Evolutionary conservation across 108 stramenopile genomes (phyloP), one percentile per base, ranked within the genome.

Genomic region (Skeletonema tropicum): DNA sequence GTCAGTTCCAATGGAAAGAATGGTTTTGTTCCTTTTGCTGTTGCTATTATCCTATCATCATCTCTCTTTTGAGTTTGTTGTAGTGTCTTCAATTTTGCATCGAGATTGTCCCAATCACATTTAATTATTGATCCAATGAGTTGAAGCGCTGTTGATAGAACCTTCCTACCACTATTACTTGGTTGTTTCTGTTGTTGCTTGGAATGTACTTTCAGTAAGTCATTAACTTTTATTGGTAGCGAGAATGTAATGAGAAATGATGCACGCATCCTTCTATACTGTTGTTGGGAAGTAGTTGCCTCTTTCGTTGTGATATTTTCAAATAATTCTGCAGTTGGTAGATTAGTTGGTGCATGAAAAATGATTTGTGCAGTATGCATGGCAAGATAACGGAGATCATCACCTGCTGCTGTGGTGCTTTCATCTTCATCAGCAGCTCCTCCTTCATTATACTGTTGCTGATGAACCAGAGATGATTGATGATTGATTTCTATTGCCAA

Each of bases 91-190:
- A 84, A 70, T 41, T n/a, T 65, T 1, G 52, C 29, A 60, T 87
- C 83, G 8, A 89, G 68, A 36, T 67, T 68, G 9, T 64, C 74
- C 88, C 88, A 90, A 68, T 93, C 92, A 60, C 89, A 89, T 55
- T 86, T 52, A 25, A 93, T 77, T 2, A 90, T 76, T 3, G 86
- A 76, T 19, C 89, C 58, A 10, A 93, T n/a, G 14, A 93, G 69
- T 66, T 88, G 88, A 29, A 70, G 66, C 3, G 79, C 73, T 10
- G 86, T 14, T 1, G 85, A 87, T 13, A 89, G 71, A 1, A 57
- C 31, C 35, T 73, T 76, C 19, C 26, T 66, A 35, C 57, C 29
- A 6, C 9, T n/a, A 13, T 17, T 21, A 48, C 26, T 29, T 29
- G 30, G 19, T 68, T 67, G 64, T 58, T n/a, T n/a, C n/a, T 38